Evolutionary conservation across 2,329 filamentous ascomycete species (phyloP).

Genomic region (Colletotrichum siamense): DNA sequence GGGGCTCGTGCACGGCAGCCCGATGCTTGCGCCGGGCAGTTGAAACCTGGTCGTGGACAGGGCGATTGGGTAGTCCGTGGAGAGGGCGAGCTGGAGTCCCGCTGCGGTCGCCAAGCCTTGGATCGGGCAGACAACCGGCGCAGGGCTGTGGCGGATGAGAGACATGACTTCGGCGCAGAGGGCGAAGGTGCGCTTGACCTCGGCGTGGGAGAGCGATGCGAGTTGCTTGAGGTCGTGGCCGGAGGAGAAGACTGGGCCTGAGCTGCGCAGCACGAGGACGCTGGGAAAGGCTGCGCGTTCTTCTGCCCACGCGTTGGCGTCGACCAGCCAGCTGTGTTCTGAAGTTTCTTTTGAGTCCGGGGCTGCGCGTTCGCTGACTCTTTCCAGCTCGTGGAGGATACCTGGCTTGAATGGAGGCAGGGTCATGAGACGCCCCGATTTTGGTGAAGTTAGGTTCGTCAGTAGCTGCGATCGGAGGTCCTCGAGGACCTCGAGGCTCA

Average conservation of each 20-base stretch:
- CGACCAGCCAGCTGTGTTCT: constrained; percentile 32
- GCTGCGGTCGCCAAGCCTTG: constrained; percentile 36
- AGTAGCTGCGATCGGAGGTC: constrained; percentile 30
- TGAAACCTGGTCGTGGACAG: constrained; percentile 26
- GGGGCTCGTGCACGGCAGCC: constrained; percentile 36
- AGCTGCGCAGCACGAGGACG: constrained; percentile 35
- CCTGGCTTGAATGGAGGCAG: constrained; percentile 32
- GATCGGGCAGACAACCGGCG: constrained; percentile 33
- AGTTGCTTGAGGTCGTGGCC: constrained; percentile 37
- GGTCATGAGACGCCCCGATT: constrained; percentile 24
- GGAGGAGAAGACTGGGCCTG: constrained; percentile 33
- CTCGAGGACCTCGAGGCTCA: constrained; percentile 27
- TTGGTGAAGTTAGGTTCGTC: constrained; percentile 26
- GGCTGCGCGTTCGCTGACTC: neutral
- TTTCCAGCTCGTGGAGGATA: constrained; percentile 22
- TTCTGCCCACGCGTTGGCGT: constrained; percentile 26
- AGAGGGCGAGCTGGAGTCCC: constrained; percentile 37
- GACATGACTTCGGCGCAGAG: constrained; percentile 36
- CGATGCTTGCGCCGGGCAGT: constrained; percentile 33
- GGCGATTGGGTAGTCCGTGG: constrained; percentile 33
- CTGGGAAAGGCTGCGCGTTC: constrained; percentile 29
- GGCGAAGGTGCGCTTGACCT: constrained; percentile 27
- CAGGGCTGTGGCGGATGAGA: constrained; percentile 35
- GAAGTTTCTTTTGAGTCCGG: neutral
- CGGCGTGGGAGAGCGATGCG: neutral